Evolutionary conservation across 1,284 basidiomycete species (phyloP), one percentile per base, ranked within the genome.

Genomic region (Leccinum subrobustum): DNA sequence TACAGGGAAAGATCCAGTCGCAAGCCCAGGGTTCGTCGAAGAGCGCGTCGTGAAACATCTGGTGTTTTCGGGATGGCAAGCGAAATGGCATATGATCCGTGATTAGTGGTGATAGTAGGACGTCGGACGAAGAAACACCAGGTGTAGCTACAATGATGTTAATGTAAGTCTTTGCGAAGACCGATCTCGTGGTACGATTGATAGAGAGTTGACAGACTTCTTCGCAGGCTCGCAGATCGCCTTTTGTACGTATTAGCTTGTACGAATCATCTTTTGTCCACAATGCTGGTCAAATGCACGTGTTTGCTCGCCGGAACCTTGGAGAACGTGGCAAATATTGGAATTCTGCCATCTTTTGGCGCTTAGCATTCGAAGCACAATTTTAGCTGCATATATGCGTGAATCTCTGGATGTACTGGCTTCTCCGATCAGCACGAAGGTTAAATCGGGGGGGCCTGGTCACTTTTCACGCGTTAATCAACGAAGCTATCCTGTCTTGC

Each of bases 1-100:
- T 95, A 75, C 91, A 94, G 74, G 78, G 83, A 66, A 95, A 94
- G 77, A 74, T 94, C 67, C 85, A 87, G 67, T 73, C 73, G 27
- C 77, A 80, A 65, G 66, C 79, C 5, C 74, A 80, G 61, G 60
- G 75, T 12, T 60, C 72, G 29, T 63, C 70, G 9, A 75, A 70
- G 59, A 64, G 57, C 57, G n/a, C 60, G 27, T 63, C 69, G 11
- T 70, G 59, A 68, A 23, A 12, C 54, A 29, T 52, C 16, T 11
- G 37, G 42, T 3, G 42, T 20, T 18, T 44, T 20, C 31, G 52
- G 27, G 52, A 47, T 27, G 52, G 57, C 33, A 8, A 23, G 35
- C 31, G 14, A 52, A 47, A 7, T 48, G 52, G 44, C n/a, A n/a
- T 31, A 39, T 54, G 33, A 50, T 31, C 33, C 33, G 35, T 14